Conservation (phyloP, 116 monocot species). For the Cymodocea nodosa region DNA sequence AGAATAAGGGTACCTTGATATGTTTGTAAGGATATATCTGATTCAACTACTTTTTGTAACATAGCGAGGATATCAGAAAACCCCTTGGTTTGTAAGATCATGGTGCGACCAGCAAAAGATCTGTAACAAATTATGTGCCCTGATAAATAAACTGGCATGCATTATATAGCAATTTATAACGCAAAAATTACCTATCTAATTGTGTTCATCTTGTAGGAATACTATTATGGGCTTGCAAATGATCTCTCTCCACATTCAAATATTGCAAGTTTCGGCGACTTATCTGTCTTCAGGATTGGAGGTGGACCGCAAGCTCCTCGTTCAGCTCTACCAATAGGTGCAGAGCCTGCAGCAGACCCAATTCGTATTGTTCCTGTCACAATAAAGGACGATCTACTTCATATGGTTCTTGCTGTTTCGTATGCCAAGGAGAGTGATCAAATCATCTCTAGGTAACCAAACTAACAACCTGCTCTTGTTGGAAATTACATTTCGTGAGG, state of each 20-base stretch:
- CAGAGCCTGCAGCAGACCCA: conserved; percentile 92
- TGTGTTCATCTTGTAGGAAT: conserved; percentile 43
- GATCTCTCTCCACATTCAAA: conserved; percentile 96
- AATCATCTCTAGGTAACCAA: conserved; percentile 72
- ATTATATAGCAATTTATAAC: no score
- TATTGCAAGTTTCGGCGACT: conserved; percentile 71
- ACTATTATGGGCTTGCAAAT: conserved; percentile 76
- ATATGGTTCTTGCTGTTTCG: conserved; percentile 84
- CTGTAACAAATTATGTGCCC: no score
- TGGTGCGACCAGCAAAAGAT: no score
- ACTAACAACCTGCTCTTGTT: neutral
- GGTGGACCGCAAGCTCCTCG: conserved; percentile 89
- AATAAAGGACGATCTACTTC: conserved; percentile 78
- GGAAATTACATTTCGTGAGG: neutral
- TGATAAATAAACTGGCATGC: no score
- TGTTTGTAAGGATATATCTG: neutral
- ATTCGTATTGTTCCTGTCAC: conserved; percentile 59
- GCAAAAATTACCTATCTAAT: neutral
- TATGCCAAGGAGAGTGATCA: conserved; percentile 94
- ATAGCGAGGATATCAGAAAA: no score
- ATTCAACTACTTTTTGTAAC: neutral
- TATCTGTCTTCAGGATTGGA: conserved; percentile 78
- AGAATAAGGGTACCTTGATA: conserved; percentile 15
- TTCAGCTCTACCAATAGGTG: conserved; percentile 91
- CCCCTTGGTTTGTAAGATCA: no score